Percentiles rank a stretch among this genome's conserved stretches.
phyloP scores from a whole-genome alignment of 306 rosid genomes.

The Vigna hirtella region DNA sequence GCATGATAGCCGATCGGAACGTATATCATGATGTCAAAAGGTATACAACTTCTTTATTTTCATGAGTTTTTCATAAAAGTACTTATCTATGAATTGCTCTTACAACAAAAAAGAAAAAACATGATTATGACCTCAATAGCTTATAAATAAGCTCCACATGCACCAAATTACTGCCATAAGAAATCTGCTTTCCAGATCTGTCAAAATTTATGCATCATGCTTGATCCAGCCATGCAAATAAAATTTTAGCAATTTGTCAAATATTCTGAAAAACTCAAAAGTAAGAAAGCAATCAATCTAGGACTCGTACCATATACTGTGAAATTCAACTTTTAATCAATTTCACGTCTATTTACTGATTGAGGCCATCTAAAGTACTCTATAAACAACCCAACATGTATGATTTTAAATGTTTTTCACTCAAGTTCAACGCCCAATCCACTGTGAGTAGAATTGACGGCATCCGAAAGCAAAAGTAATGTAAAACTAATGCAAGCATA shows the following conservation, averaged over 20 bases:
- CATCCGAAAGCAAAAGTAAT: background rate
- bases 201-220: background rate
- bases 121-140: too few relatives aligned
- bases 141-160: background rate
- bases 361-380: background rate
- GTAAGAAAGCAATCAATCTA: background rate
- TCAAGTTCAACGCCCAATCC: background rate
- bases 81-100: background rate
- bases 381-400: background rate
- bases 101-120: background rate
- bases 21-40: background rate
- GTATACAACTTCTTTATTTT: background rate
- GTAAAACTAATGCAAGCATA: background rate
- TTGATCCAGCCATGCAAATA: background rate
- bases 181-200: slow-evolving; percentile 12
- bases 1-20: background rate
- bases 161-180: slow-evolving; percentile 8
- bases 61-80: background rate
- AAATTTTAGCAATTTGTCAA: background rate
- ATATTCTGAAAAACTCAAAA: background rate
- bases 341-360: background rate
- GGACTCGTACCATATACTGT: background rate
- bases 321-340: background rate
- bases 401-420: background rate
- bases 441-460: background rate